Evolutionary conservation across 192 early-diverging fungal genomes (phyloP).

Genomic region (Coemansia sp.): DNA sequence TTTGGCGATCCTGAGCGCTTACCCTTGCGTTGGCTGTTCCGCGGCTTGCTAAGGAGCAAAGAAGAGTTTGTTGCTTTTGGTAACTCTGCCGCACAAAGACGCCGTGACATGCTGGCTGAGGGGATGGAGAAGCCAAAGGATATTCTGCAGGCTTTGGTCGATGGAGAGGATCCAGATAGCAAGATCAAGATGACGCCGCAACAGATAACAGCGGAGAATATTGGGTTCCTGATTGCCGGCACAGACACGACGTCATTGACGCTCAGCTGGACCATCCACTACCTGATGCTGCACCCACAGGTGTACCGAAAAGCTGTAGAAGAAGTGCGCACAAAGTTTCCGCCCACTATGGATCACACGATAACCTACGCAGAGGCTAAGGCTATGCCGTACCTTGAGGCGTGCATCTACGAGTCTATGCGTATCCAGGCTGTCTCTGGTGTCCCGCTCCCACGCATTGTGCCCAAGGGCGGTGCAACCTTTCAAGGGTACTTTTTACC

Average conservation of each 20-base stretch:
- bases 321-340: conserved; percentile 27
- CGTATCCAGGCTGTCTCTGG: conserved; percentile 30
- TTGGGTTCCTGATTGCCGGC: conserved; percentile 32
- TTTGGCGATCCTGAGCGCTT: conserved; percentile 8
- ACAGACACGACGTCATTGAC: conserved; percentile 39
- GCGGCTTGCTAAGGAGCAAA: conserved; percentile 15
- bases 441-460: conserved; percentile 13
- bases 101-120: conserved; percentile 7
- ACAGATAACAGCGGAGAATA: conserved; percentile 40
- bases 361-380: conserved; percentile 29
- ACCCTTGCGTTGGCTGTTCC: conserved; percentile 23
- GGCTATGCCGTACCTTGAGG: conserved; percentile 36
- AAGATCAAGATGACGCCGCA: conserved; percentile 23
- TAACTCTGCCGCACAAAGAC: background rate
- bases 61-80: conserved; percentile 24
- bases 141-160: conserved; percentile 43
- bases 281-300: conserved; percentile 36
- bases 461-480: conserved; percentile 34
- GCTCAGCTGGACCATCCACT: conserved; percentile 37
- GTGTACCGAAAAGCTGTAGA: background rate
- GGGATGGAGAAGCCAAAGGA: conserved; percentile 19
- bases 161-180: conserved; percentile 37
- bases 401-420: conserved; percentile 43
- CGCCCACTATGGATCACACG: conserved; percentile 1
- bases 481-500: conserved; percentile 38